Conservation (phyloP, 2,329 filamentous ascomycete species). For the Xylaria sp. region DNA sequence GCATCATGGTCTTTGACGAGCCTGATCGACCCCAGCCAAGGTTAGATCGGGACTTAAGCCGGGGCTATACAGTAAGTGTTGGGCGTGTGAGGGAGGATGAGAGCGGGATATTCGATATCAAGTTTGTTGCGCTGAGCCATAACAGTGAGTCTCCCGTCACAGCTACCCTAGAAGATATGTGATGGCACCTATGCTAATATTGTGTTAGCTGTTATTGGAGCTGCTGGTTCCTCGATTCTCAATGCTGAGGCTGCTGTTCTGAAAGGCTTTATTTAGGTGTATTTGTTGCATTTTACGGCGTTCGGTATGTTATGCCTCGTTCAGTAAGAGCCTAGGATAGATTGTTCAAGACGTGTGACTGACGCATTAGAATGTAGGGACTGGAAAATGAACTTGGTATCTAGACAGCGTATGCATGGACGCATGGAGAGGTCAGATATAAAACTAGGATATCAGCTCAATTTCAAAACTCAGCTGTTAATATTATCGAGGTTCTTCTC, state of each 20-base stretch:
- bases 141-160: conserved; percentile 62
- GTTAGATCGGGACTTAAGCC: conserved; percentile 84
- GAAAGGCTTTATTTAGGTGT: conserved; percentile 78
- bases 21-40: conserved; percentile 90
- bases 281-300: conserved; percentile 25
- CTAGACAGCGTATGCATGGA: neutral
- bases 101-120: conserved; percentile 90
- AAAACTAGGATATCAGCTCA: neutral
- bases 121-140: conserved; percentile 93
- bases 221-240: conserved; percentile 93
- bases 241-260: conserved; percentile 93
- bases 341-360: neutral
- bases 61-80: conserved; percentile 91
- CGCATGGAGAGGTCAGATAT: neutral
- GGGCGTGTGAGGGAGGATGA: conserved; percentile 88
- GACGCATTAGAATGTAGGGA: neutral
- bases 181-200: conserved; percentile 18
- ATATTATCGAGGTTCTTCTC: neutral
- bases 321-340: neutral
- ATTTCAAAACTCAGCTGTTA: neutral
- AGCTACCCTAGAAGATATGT: neutral
- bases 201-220: conserved; percentile 82
- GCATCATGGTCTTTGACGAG: conserved; percentile 91
- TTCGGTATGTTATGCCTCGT: conserved; percentile 8
- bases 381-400: neutral